Evolutionary conservation across 306 rosid genomes (phyloP), one percentile per base, ranked within the genome.

Genomic region (Luffa aegyptiaca): DNA sequence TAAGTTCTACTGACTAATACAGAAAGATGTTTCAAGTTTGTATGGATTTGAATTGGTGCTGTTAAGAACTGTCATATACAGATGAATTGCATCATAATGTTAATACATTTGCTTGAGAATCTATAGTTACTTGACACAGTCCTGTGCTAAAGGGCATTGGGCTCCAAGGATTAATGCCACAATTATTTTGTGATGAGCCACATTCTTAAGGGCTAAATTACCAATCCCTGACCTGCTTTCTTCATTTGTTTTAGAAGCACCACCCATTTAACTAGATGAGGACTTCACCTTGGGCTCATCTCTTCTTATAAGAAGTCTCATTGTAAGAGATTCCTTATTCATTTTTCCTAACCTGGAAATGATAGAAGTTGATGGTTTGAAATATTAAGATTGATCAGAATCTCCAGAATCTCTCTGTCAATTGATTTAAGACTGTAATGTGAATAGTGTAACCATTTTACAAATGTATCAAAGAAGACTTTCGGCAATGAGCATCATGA

Each of bases 1-100:
- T 92, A 73, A 1, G 88, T 85, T 76, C 62, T 61, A 57, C 84
- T 33, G 78, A 77, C 49, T 35, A 52, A 75, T 75, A 5, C 44
- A 10, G 26, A 36, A 51, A 14, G 20, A 33, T 49, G 33, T 75
- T 75, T 33, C 2, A 14, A 4, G 0, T 35, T 49, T 5, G 17
- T 51, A 33, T 74, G 62, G 46, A 52, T 52, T 18, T 49, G 41
- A 52, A 37, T 35, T 33, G 46, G 79, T 75, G 35, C 64, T 17
- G 5, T 18, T 36, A 5, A 10, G 79, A 75, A 75, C 45, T 4
- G 17, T 36, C 31, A 51, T 35, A 51, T 52, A 0, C 63, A 17
- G 46, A 51, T 52, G 3, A 16, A 33, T 35, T 52, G 35, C 79
- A 36, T 52, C 41, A 74, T 46, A 13, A 13, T 6, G 41, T 51